phyloP scores from a whole-genome alignment of 2,329 filamentous ascomycete genomes.

The Albophoma yamanashiensis region DNA sequence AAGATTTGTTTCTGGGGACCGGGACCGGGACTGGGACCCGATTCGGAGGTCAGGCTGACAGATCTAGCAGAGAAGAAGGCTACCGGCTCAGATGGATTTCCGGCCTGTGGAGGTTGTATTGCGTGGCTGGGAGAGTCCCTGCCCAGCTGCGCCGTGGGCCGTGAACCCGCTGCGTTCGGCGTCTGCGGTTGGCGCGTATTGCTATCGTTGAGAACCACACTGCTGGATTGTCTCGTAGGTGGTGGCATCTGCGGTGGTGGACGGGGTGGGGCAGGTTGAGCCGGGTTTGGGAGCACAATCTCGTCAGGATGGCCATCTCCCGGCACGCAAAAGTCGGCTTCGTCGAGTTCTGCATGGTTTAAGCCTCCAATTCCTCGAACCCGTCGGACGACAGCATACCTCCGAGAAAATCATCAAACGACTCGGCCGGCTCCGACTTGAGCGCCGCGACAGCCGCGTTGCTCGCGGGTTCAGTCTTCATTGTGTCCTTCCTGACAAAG shows the following conservation, averaged over 20 bases:
- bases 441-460: slow-evolving; percentile 6
- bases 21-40: slow-evolving; percentile 32
- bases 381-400: slow-evolving; percentile 29
- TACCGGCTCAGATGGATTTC: slow-evolving; percentile 28
- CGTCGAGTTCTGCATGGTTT: slow-evolving; percentile 54
- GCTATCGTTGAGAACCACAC: slow-evolving; percentile 8
- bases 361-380: slow-evolving; percentile 26
- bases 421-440: slow-evolving; percentile 26
- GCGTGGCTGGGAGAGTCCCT: slow-evolving; percentile 10
- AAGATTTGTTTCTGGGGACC: slow-evolving; percentile 50
- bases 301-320: slow-evolving; percentile 69
- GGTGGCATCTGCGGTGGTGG: slow-evolving; percentile 13
- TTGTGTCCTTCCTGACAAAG: slow-evolving; percentile 51
- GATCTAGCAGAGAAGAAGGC: slow-evolving; percentile 65
- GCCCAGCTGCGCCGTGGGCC: slow-evolving; percentile 8
- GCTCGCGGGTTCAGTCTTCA: slow-evolving; percentile 10
- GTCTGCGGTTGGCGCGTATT: slow-evolving; percentile 18
- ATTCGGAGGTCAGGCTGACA: slow-evolving; percentile 22
- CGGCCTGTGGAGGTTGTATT: slow-evolving; percentile 15
- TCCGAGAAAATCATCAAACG: slow-evolving; percentile 41
- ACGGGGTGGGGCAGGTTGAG: slow-evolving; percentile 6
- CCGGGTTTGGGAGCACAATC: slow-evolving; percentile 40
- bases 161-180: slow-evolving; percentile 17
- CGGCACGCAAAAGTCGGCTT: slow-evolving; percentile 62
- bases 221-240: slow-evolving; percentile 6